These are phyloP conservation scores for Zygosaccharomyces pseudobailii DNA, from an alignment of 1,139 yeast species.

Conservation along the genomic window DNA sequence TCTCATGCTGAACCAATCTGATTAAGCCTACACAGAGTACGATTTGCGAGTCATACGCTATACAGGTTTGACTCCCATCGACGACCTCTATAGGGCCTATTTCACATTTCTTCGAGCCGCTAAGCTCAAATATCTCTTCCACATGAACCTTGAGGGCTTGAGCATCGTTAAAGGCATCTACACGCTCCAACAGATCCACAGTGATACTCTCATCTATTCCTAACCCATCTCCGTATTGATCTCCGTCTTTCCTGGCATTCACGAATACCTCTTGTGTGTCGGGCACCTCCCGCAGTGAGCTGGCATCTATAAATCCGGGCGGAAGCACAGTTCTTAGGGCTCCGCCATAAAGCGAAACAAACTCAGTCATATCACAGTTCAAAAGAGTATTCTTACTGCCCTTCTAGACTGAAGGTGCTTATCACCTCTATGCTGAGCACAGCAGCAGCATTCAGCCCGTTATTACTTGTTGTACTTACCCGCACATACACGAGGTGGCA, in stretches of 20 bases:
- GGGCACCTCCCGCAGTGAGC: constrained; percentile 71
- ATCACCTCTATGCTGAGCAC: background rate
- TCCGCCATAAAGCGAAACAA: constrained; percentile 57
- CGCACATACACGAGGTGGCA: background rate
- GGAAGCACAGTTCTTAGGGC: constrained; percentile 61
- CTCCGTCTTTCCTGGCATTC: constrained; percentile 33
- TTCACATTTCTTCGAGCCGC: constrained; percentile 33
- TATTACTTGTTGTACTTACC: background rate
- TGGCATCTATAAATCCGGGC: constrained; percentile 59
- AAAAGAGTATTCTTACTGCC: background rate
- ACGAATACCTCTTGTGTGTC: constrained; percentile 86
- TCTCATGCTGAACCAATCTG: constrained; percentile 45
- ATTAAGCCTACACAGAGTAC: constrained; percentile 50
- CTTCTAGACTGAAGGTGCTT: background rate
- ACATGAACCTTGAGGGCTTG: constrained; percentile 41
- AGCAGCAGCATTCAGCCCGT: background rate
- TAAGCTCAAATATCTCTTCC: constrained; percentile 39
- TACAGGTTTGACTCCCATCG: constrained; percentile 14
- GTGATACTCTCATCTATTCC: constrained; percentile 57
- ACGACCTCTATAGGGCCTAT: constrained; percentile 17
- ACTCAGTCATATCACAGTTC: background rate
- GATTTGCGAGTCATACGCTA: constrained; percentile 32
- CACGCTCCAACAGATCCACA: constrained; percentile 64
- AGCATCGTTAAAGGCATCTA: constrained; percentile 38
- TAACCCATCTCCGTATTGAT: constrained; percentile 34